Conservation (phyloP, 148 eudicot species). For the Vaccinium myrtillus region DNA sequence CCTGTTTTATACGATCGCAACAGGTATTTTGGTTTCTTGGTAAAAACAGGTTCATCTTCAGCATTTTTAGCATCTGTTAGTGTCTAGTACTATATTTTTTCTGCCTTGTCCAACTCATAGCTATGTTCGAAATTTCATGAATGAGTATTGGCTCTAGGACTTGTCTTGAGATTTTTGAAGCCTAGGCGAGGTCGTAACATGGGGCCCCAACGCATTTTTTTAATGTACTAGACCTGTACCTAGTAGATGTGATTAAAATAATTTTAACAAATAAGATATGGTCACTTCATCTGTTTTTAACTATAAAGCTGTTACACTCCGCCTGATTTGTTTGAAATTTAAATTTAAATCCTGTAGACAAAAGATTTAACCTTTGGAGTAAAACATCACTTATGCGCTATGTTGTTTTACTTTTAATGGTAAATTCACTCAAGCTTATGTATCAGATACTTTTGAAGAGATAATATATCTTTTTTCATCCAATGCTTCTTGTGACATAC, state of each 20-base stretch:
- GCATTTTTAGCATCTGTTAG: background rate
- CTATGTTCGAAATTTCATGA: background rate
- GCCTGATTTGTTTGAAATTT: background rate
- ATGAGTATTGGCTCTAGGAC: background rate
- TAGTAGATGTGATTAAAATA: background rate
- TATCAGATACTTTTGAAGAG: background rate
- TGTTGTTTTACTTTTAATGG: background rate
- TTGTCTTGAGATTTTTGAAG: background rate
- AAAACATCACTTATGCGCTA: background rate
- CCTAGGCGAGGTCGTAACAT: background rate
- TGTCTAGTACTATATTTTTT: background rate
- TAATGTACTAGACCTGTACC: background rate
- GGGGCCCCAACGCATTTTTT: background rate
- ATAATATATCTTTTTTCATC: background rate
- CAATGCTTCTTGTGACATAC: background rate
- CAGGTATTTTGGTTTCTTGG: conserved; percentile 48
- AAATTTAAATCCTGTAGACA: background rate
- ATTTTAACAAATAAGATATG: background rate
- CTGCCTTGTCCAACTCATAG: background rate
- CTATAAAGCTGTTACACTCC: background rate
- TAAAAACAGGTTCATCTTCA: background rate
- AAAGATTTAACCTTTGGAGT: background rate
- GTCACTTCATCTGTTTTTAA: background rate
- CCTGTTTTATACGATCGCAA: conserved; percentile 81
- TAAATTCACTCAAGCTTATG: background rate